Percentiles rank a stretch among this genome's conserved stretches.
These are phyloP conservation scores for Gypsophila paniculata DNA, from an alignment of 179 eudicot species.

Conservation along the genomic window DNA sequence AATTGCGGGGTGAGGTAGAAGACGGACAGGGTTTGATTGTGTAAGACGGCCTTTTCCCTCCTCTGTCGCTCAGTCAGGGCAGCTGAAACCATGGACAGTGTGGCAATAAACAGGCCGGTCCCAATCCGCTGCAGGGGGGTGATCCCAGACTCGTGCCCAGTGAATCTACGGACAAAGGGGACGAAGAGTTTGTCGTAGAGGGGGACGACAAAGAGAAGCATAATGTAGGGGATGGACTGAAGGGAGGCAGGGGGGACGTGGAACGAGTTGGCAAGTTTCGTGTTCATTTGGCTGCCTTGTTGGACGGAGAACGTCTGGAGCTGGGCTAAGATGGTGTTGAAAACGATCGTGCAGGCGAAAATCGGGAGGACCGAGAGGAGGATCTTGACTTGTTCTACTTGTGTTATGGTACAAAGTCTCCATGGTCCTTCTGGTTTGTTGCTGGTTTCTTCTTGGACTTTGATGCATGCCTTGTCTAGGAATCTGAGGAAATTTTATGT, in stretches of 20 bases:
- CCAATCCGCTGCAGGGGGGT: constrained; percentile 75
- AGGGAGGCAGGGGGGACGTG: constrained; percentile 90
- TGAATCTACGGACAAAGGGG: constrained; percentile 57
- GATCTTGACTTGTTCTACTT: constrained; percentile 85
- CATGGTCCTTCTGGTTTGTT: constrained; percentile 40
- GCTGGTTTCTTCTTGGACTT: constrained; percentile 21
- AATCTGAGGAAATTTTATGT: constrained; percentile 36
- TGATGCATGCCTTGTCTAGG: constrained; percentile 83
- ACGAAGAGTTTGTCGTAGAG: constrained; percentile 65
- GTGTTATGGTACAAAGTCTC: constrained; percentile 61
- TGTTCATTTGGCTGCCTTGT: constrained; percentile 85
- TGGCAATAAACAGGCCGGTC: constrained; percentile 59
- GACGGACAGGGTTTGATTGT: constrained; percentile 35
- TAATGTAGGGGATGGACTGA: constrained; percentile 80
- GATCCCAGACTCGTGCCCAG: constrained; percentile 64
- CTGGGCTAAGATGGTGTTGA: constrained; percentile 87
- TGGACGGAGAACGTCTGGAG: constrained; percentile 96
- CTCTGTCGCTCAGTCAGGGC: constrained; percentile 59
- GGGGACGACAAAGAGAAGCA: constrained; percentile 74
- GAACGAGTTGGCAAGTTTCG: constrained; percentile 44
- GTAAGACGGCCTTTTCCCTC: constrained; percentile 26
- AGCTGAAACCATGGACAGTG: constrained; percentile 79
- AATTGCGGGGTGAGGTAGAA: constrained; percentile 80
- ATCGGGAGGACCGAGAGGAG: constrained; percentile 72
- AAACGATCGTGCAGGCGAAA: constrained; percentile 75